Evolutionary conservation across 805 yeast species (phyloP), one percentile per base, ranked within the genome.

Genomic region (Ogataea pignaliae): DNA sequence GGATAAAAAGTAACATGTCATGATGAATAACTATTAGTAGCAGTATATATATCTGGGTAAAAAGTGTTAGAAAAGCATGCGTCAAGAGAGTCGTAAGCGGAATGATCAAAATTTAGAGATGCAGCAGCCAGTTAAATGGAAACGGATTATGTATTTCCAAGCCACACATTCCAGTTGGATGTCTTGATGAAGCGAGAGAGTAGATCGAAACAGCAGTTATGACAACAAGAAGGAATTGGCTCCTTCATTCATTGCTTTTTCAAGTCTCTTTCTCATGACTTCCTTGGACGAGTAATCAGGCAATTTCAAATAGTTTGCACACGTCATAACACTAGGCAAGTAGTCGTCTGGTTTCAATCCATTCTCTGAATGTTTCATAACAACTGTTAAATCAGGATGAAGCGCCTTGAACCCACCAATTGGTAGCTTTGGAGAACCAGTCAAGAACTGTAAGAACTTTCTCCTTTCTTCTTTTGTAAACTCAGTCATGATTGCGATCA

Each of bases 311-410:
- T 91, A 93, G 60, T 91, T 91, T 3, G 95, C 97, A 70, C 99
- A 91, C 0, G 99, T 91, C 99, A 91, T 91, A 3, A 93, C 99
- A 65, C 96, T 88, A 2, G 99, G 98, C 44, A 93, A 70, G 57
- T 84, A 89, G 48, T 82, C 88, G 63, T 91, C 96, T 5, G 86
- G 75, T 11, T 67, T 64, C 21, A 77, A 60, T 0, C 81, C 84
- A 38, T 76, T 81, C 41, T 91, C 98, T n/a, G 83, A 75, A 45
- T 76, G 81, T 59, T 88, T 89, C 48, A 88, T 67, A 2, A 93
- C 98, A 31, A 93, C 89, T 0, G 98, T 91, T 38, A 91, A 73
- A 42, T 76, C 83, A 0, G 99, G 99, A 37, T 76, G 73, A 43
- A 91, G 68, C 0, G 85, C 76, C 54, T 83, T 84, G 69, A 91